Percentiles rank a stretch among this genome's conserved stretches.
Conservation (phyloP, 345 rosid species). For the Dovyalis caffra region DNA sequence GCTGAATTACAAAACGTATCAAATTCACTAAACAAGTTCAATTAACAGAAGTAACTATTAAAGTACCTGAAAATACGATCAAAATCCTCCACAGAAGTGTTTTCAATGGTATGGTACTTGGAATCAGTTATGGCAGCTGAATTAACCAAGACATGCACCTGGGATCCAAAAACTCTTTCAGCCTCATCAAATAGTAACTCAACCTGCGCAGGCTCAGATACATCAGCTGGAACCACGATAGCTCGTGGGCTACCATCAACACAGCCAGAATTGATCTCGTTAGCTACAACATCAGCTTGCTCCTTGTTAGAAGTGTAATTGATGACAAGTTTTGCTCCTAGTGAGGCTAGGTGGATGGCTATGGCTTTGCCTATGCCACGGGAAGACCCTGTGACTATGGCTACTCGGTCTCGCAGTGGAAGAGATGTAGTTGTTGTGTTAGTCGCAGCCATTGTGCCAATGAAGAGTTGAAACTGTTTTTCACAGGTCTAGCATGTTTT, state of each 20-base stretch:
- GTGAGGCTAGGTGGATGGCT: conserved; percentile 35
- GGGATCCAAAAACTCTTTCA: conserved; percentile 30
- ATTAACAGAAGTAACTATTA: no score
- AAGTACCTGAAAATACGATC: conserved; percentile 31
- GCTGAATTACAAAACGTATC: no score
- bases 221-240: conserved; percentile 24
- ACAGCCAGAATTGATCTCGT: conserved; percentile 22
- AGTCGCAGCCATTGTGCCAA: neutral
- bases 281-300: conserved; percentile 24
- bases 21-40: no score
- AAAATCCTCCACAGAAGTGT: conserved; percentile 35
- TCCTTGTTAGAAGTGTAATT: conserved; percentile 30
- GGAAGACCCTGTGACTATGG: conserved; percentile 43
- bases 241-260: conserved; percentile 11
- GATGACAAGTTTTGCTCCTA: conserved; percentile 35
- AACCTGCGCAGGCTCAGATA: conserved; percentile 34
- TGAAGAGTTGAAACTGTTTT: no score
- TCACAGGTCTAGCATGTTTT: no score
- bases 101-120: conserved; percentile 32
- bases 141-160: conserved; percentile 37
- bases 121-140: conserved; percentile 31
- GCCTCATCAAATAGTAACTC: conserved; percentile 35
- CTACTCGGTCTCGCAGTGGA: conserved; percentile 30
- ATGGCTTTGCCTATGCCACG: conserved; percentile 37
- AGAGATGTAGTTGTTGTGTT: neutral